Conservation (phyloP, 306 rosid genomes). For the Lotus japonicus region DNA sequence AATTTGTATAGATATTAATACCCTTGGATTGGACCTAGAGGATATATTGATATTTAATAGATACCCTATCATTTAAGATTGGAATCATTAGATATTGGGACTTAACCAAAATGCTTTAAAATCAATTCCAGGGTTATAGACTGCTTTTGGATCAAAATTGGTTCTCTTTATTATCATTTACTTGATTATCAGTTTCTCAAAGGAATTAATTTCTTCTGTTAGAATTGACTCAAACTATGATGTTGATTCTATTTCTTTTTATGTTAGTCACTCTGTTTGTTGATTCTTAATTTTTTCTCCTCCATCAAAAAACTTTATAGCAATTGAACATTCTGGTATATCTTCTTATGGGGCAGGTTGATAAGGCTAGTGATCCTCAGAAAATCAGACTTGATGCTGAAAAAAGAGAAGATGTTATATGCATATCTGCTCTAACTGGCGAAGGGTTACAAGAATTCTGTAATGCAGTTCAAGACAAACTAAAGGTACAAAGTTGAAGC, state of each 20-base stretch:
- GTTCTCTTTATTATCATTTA: neutral
- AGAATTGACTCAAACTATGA: neutral
- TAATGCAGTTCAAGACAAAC: slow-evolving; percentile 65
- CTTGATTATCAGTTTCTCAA: neutral
- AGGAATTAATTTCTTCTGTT: neutral
- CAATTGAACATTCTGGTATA: slow-evolving; percentile 7
- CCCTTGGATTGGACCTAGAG: no score
- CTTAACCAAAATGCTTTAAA: neutral
- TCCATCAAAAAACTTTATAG: neutral
- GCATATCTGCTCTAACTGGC: slow-evolving; percentile 79
- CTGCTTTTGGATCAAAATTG: neutral
- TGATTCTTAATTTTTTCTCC: neutral
- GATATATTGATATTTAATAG: no score
- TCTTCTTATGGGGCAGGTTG: slow-evolving; percentile 53
- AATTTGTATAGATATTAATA: neutral
- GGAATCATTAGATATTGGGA: neutral
- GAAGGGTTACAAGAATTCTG: slow-evolving; percentile 72
- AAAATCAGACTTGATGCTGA: slow-evolving; percentile 61
- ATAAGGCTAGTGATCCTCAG: slow-evolving; percentile 60
- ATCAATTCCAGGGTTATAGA: neutral
- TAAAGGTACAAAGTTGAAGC: slow-evolving; percentile 54
- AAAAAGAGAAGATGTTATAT: slow-evolving; percentile 67
- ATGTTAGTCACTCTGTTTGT: neutral
- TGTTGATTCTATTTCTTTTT: neutral
- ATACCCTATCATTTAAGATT: neutral